Percentiles rank a stretch among this genome's conserved stretches.
These are phyloP conservation scores for Saturnispora saitoi DNA, from an alignment of 805 yeast genomes.

Conservation along the genomic window DNA sequence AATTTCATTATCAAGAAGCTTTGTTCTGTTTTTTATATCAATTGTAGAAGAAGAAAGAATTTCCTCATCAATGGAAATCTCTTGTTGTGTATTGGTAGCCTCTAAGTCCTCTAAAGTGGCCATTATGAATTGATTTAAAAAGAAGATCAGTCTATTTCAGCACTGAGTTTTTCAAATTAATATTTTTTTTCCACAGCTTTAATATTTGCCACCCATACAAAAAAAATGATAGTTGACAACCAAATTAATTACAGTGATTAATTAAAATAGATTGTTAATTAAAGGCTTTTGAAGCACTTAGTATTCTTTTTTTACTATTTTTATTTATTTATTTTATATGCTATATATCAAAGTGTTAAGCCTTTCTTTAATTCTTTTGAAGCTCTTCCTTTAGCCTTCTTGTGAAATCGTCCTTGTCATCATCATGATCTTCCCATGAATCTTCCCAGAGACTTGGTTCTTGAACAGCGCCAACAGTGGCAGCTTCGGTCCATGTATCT, in stretches of 20 bases:
- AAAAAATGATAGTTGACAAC: background rate
- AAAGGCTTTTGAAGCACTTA: no score
- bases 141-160: background rate
- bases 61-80: conserved; percentile 70
- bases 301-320: background rate
- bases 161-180: background rate
- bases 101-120: conserved; percentile 81
- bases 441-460: conserved; percentile 82
- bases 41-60: conserved; percentile 68
- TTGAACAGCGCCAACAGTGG: conserved; percentile 43
- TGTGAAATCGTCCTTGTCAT: conserved; percentile 75
- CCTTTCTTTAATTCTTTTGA: background rate
- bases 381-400: conserved; percentile 49
- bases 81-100: conserved; percentile 29
- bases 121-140: conserved; percentile 35
- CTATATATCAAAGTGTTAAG: background rate
- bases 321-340: background rate
- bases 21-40: conserved; percentile 79
- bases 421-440: conserved; percentile 96
- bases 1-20: conserved; percentile 87
- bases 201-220: background rate
- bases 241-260: background rate
- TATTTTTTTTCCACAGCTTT: background rate
- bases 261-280: background rate
- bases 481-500: conserved; percentile 67